Evolutionary conservation across 192 early-diverging fungal species (phyloP).

Genomic region (Rhizophagus sp.): DNA sequence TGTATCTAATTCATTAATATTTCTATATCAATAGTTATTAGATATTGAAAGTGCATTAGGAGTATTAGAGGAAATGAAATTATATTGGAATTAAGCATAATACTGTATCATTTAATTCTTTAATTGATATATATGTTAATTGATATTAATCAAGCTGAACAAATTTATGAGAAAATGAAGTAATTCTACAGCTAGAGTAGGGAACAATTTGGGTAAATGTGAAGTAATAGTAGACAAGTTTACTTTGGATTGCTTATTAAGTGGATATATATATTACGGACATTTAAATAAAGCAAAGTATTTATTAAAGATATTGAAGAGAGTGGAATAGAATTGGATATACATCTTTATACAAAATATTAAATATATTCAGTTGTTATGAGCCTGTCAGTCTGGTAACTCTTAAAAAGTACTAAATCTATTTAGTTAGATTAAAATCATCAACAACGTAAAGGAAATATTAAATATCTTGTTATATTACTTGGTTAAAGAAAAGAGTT

Average conservation of each 20-base stretch:
- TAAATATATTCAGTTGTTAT: background rate
- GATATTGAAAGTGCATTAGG: background rate
- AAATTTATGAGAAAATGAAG: background rate
- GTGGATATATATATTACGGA: background rate
- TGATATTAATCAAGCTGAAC: background rate
- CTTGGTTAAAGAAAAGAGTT: background rate
- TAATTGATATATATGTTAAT: conserved; percentile 7
- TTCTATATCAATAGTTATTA: background rate
- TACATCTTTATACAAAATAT: background rate
- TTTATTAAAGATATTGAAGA: background rate
- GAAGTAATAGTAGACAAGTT: background rate
- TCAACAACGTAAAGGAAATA: background rate
- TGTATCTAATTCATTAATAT: background rate
- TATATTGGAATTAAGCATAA: background rate
- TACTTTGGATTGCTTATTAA: background rate
- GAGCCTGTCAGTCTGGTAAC: background rate
- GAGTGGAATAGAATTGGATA: background rate
- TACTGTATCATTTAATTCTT: background rate
- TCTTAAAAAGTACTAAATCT: background rate
- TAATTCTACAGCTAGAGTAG: background rate
- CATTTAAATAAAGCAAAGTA: background rate
- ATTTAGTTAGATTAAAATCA: background rate
- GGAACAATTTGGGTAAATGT: no score
- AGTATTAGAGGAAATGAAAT: conserved; percentile 2
- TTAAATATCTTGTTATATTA: background rate